Evolutionary conservation across 768 basidiomycete genomes (phyloP), one percentile per base, ranked within the genome.

Genomic region (Harrya chromipes): DNA sequence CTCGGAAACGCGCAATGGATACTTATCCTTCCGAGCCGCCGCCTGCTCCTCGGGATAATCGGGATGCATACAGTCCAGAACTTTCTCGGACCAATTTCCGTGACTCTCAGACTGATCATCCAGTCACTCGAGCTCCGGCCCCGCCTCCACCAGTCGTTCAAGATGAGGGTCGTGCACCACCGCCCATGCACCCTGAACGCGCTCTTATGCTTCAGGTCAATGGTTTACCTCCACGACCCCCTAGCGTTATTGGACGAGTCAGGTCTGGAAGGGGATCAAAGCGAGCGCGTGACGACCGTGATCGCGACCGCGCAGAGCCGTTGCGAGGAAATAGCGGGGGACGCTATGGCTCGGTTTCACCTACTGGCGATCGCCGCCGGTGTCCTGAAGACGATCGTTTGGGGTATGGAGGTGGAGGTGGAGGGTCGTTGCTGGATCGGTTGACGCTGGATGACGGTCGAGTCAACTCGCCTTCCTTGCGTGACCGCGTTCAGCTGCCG

Each of bases 381-480:
- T 58, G 43, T 24, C 55, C 58, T 9, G 56, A 59, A 31, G 55
- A 54, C 2, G 52, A 64, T 2, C 51, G 34, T 17, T 0, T 19
- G 16, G 40, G 5, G 5, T 40, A 47, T 11, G 33, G 21, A n/a
- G 50, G 45, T 11, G 26, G 48, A 4, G 60, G 64, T 19, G 72
- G 71, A 7, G 59, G 54, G 2, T 75, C 74, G 0, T 54, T 76
- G 16, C 49, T 76, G 21, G 74, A 75, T 23, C 67, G 74, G 24
- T 54, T 76, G 38, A 62, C 59, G 11, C 48, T 72, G 14, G 61
- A 63, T 24, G 62, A 45, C 24, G 55, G 49, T 31, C 43, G 14
- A 19, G 35, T 49, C 48, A 44, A 49, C 26, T 56, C 54, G 23
- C 54, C 55, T 21, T 66, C 73, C 5, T 49, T 75, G 45, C 59